These are phyloP conservation scores for Conoideocrella luteorostrata DNA, from an alignment of 2,329 filamentous ascomycete species.

Conservation along the genomic window DNA sequence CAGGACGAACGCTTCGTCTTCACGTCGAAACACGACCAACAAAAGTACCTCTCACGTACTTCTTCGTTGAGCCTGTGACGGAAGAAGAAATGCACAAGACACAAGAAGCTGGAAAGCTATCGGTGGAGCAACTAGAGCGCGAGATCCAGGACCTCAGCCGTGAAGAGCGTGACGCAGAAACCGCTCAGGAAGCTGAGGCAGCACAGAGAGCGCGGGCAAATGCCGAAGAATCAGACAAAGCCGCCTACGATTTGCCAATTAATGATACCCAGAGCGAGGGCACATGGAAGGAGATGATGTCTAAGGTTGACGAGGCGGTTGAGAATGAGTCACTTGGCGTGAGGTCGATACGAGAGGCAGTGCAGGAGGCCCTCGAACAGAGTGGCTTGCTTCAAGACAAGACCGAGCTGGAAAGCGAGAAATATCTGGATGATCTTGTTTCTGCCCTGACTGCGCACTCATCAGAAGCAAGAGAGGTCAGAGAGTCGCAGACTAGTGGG, in stretches of 20 bases:
- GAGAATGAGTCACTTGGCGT: slow-evolving; percentile 51
- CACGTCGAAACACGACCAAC: slow-evolving; percentile 71
- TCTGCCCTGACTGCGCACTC: slow-evolving; percentile 36
- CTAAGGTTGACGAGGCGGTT: slow-evolving; percentile 49
- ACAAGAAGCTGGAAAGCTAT: slow-evolving; percentile 60
- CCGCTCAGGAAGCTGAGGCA: slow-evolving; percentile 10
- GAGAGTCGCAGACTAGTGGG: slow-evolving; percentile 10
- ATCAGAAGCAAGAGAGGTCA: slow-evolving; percentile 17
- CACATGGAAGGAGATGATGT: slow-evolving; percentile 49
- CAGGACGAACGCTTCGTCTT: slow-evolving; percentile 67
- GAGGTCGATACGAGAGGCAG: slow-evolving; percentile 44
- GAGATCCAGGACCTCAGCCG: slow-evolving; percentile 47
- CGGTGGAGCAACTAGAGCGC: slow-evolving; percentile 63
- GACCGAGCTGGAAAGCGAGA: slow-evolving; percentile 37
- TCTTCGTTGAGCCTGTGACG: slow-evolving; percentile 81
- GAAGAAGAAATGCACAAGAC: slow-evolving; percentile 65
- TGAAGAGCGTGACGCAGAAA: slow-evolving; percentile 21
- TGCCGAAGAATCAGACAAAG: slow-evolving; percentile 17
- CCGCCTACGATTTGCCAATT: slow-evolving; percentile 12
- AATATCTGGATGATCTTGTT: slow-evolving; percentile 45
- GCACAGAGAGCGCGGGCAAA: slow-evolving; percentile 14
- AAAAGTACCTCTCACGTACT: slow-evolving; percentile 65
- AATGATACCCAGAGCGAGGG: slow-evolving; percentile 24
- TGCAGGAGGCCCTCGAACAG: slow-evolving; percentile 48
- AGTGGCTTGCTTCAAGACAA: slow-evolving; percentile 44